Evolutionary conservation across 2,329 filamentous ascomycete species (phyloP).

Genomic region (Pyrenophora graminea): DNA sequence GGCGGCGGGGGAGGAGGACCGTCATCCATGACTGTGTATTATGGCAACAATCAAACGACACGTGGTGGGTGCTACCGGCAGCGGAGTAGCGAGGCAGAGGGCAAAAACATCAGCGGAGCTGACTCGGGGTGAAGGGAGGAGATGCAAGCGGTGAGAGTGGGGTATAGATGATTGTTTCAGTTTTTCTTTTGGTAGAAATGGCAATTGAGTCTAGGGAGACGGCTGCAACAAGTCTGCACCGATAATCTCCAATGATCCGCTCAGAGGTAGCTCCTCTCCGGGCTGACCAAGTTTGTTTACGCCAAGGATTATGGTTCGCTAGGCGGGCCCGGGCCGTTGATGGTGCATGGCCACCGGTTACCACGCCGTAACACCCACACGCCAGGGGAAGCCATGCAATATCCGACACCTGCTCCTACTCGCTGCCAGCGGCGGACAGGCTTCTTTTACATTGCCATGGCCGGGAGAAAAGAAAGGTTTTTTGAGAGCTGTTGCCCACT

Average conservation of each 20-base stretch:
- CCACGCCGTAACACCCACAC: slow-evolving; percentile 19
- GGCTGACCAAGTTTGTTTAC: slow-evolving; percentile 20
- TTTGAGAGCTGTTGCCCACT: slow-evolving; percentile 17
- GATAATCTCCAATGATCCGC: slow-evolving; percentile 1
- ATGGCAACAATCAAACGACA: slow-evolving; percentile 12
- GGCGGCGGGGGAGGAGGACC: slow-evolving; percentile 75
- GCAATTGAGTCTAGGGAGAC: slow-evolving; percentile 9
- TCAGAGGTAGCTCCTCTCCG: slow-evolving; percentile 12
- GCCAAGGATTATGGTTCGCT: slow-evolving; percentile 17
- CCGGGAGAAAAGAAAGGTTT: slow-evolving; percentile 1
- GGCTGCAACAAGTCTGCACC: slow-evolving; percentile 10
- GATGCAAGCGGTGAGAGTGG: slow-evolving; percentile 6
- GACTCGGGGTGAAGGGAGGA: slow-evolving; percentile 18
- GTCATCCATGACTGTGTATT: slow-evolving; percentile 43
- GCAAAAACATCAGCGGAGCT: slow-evolving; percentile 34
- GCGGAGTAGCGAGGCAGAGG: slow-evolving; percentile 19
- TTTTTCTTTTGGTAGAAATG: slow-evolving; percentile 4
- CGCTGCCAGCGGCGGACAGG: slow-evolving; percentile 4
- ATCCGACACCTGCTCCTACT: slow-evolving; percentile 11
- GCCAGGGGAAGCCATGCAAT: slow-evolving; percentile 5
- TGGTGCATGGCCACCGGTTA: slow-evolving; percentile 19
- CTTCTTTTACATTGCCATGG: slow-evolving; percentile 3
- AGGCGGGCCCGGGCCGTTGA: slow-evolving; percentile 18
- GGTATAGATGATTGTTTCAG: slow-evolving; percentile 2
- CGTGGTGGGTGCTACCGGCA: slow-evolving; percentile 4